Percentiles rank a stretch among this genome's conserved stretches.
These are phyloP conservation scores for Fusarium sp. DNA, from an alignment of 2,329 filamentous ascomycete species.

Conservation along the genomic window DNA sequence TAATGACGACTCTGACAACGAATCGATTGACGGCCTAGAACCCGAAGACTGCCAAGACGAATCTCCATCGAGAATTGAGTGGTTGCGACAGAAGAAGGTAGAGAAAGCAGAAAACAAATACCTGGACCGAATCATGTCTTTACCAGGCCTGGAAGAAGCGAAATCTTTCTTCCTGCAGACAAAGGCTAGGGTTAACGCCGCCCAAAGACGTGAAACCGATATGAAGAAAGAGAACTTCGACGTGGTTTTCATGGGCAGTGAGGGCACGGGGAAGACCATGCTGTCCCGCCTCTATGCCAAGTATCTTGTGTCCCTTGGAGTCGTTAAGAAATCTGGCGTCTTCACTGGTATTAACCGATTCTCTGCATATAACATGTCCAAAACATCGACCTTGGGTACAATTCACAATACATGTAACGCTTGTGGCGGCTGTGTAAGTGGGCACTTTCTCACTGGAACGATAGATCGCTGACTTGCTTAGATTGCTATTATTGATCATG, in stretches of 20 bases:
- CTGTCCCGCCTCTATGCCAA: conserved; percentile 49
- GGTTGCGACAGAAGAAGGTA: conserved; percentile 57
- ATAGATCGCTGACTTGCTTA: conserved; percentile 27
- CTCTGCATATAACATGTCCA: conserved; percentile 47
- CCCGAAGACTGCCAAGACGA: conserved; percentile 53
- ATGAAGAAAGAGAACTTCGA: conserved; percentile 57
- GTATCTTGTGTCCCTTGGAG: conserved; percentile 46
- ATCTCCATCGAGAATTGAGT: conserved; percentile 55
- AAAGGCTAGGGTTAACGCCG: conserved; percentile 61
- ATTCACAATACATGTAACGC: conserved; percentile 59
- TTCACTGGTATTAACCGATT: conserved; percentile 54
- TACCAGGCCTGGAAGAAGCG: conserved; percentile 72
- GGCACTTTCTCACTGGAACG: background rate
- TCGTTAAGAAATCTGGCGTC: conserved; percentile 54
- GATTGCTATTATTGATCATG: conserved; percentile 49
- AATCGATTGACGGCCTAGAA: conserved; percentile 47
- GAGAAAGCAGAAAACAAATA: conserved; percentile 63
- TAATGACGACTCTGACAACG: conserved; percentile 42
- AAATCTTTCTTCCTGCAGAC: conserved; percentile 66
- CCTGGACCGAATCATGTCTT: conserved; percentile 69
- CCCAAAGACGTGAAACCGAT: conserved; percentile 61
- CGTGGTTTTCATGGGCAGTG: conserved; percentile 48
- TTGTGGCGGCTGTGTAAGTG: conserved; percentile 67
- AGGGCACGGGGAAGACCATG: conserved; percentile 49
- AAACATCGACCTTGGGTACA: conserved; percentile 50